phyloP scores from a whole-genome alignment of 2,329 filamentous ascomycete species.

The Cordyceps javanica region DNA sequence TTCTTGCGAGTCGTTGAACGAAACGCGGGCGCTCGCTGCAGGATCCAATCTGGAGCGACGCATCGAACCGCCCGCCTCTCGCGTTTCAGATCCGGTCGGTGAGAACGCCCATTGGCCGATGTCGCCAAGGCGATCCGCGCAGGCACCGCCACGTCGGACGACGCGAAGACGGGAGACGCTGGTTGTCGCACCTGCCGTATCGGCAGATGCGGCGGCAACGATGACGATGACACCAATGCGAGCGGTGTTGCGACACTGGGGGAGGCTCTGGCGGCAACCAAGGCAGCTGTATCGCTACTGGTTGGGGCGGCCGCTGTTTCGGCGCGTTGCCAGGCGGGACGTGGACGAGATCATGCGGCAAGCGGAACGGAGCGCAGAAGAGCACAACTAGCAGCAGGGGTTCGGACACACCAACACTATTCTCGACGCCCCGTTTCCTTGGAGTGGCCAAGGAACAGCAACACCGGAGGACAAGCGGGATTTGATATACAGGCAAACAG shows the following conservation, averaged over 20 bases:
- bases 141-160: neutral
- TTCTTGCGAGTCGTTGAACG: neutral
- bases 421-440: no score
- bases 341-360: neutral
- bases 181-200: neutral
- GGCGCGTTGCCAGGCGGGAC: neutral
- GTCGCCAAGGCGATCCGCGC: neutral
- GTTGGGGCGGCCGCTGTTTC: conserved; percentile 3
- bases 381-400: neutral
- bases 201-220: neutral
- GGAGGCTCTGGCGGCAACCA: neutral
- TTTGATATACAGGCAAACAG: no score
- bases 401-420: neutral
- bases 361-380: neutral
- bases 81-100: neutral
- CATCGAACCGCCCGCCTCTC: neutral
- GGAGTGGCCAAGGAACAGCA: no score
- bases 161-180: neutral
- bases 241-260: neutral
- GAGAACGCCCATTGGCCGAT: neutral
- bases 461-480: no score
- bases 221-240: neutral
- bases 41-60: neutral
- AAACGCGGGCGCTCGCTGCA: neutral
- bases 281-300: neutral